Conservation (phyloP, 2,329 filamentous ascomycete species). For the Trichoderma guizhouense region DNA sequence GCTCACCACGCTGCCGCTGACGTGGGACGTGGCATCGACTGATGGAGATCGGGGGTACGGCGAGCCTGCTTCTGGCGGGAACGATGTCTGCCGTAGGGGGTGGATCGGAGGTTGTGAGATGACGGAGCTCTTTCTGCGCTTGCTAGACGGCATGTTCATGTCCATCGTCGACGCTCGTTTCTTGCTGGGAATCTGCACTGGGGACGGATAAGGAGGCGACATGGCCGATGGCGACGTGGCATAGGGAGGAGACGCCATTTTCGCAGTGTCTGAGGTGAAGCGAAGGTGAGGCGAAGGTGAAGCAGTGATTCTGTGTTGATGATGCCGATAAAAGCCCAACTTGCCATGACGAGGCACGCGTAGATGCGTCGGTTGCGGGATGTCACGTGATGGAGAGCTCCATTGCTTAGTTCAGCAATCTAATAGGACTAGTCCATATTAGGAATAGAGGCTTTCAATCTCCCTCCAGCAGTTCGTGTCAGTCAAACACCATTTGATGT, state of each 20-base stretch:
- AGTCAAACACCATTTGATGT: neutral
- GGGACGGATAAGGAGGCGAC: conserved; percentile 54
- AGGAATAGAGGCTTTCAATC: neutral
- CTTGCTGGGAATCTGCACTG: conserved; percentile 51
- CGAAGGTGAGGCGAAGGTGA: neutral
- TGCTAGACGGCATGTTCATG: conserved; percentile 49
- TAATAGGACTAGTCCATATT: neutral
- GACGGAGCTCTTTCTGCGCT: conserved; percentile 69
- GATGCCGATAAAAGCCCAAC: conserved; percentile 1
- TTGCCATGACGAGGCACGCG: conserved; percentile 8
- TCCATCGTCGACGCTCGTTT: conserved; percentile 58
- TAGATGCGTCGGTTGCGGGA: conserved; percentile 2
- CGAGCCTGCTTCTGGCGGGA: conserved; percentile 57
- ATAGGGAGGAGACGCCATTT: conserved; percentile 57
- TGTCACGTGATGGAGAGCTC: conserved; percentile 7
- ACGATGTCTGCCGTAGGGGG: conserved; percentile 76
- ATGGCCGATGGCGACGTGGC: conserved; percentile 48
- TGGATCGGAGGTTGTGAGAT: conserved; percentile 59
- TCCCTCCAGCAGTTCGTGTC: neutral
- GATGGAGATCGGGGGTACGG: conserved; percentile 63
- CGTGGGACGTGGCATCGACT: conserved; percentile 56
- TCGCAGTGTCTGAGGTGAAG: neutral
- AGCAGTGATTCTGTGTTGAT: neutral
- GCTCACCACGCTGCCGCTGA: conserved; percentile 60
- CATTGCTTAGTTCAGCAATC: neutral